These are phyloP conservation scores for Penicillium sp. DNA, from an alignment of 2,329 filamentous ascomycete genomes.

Conservation along the genomic window DNA sequence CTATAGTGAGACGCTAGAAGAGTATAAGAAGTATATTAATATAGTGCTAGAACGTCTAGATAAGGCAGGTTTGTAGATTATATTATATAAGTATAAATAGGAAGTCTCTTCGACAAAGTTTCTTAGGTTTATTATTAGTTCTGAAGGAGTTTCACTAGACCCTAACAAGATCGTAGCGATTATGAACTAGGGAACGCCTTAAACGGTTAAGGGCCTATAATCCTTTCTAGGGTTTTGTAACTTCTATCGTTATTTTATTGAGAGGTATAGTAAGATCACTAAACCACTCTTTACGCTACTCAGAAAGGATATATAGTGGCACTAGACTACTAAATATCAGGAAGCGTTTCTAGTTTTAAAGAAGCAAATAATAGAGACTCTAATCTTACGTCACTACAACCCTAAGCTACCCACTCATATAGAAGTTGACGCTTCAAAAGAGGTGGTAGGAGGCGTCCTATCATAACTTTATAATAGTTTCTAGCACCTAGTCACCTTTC, in stretches of 20 bases:
- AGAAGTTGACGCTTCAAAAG: constrained; percentile 30
- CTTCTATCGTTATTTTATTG: constrained; percentile 38
- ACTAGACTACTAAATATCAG: constrained; percentile 9
- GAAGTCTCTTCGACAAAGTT: constrained; percentile 16
- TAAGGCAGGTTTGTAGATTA: constrained; percentile 2
- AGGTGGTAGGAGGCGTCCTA: constrained; percentile 13
- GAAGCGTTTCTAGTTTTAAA: constrained; percentile 19
- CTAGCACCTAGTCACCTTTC: constrained; percentile 29
- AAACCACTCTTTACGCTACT: constrained; percentile 20
- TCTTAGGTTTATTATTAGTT: constrained; percentile 20
- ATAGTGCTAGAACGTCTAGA: constrained; percentile 1
- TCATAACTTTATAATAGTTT: constrained; percentile 22
- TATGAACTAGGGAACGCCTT: constrained; percentile 22
- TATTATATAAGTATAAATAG: constrained; percentile 22
- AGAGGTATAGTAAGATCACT: constrained; percentile 23
- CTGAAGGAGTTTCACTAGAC: background rate
- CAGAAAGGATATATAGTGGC: constrained; percentile 16
- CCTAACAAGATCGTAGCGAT: background rate
- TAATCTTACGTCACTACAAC: background rate
- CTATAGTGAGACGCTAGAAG: background rate
- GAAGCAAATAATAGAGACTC: background rate
- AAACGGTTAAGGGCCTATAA: constrained; percentile 23
- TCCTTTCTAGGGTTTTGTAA: constrained; percentile 39
- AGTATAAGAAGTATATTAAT: background rate
- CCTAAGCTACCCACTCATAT: constrained; percentile 16